phyloP scores from a whole-genome alignment of 2,329 filamentous ascomycete species.

The Lachnellula suecica region DNA sequence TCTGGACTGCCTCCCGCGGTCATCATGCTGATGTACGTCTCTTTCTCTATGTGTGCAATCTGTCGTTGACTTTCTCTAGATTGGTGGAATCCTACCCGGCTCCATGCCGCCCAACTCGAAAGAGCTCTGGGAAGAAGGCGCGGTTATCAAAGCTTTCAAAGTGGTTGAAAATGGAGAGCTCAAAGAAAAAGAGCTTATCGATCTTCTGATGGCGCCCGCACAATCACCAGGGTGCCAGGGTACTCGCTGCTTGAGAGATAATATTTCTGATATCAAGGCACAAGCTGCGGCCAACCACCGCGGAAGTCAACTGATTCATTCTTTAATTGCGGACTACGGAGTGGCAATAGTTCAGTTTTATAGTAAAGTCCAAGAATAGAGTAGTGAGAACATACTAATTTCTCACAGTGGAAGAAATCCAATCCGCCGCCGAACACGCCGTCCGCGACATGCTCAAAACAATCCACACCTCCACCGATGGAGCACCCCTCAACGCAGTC shows the following conservation, averaged over 20 bases:
- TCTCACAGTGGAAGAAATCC: conserved; percentile 65
- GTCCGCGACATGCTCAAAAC: conserved; percentile 70
- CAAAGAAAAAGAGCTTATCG: conserved; percentile 70
- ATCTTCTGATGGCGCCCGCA: conserved; percentile 70
- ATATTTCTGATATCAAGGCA: conserved; percentile 65
- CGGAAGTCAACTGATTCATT: conserved; percentile 71
- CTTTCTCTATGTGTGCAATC: neutral
- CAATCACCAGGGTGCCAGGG: conserved; percentile 72
- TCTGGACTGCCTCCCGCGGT: conserved; percentile 79
- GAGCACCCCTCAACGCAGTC: conserved; percentile 42
- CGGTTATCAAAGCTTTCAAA: conserved; percentile 61
- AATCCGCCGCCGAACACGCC: conserved; percentile 71
- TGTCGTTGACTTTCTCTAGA: conserved; percentile 33
- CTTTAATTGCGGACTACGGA: conserved; percentile 72
- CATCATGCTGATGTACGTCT: conserved; percentile 66
- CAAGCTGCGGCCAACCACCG: conserved; percentile 80
- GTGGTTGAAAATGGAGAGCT: conserved; percentile 73
- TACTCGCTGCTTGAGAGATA: conserved; percentile 63
- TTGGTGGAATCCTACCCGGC: conserved; percentile 77
- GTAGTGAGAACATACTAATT: neutral
- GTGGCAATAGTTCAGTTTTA: conserved; percentile 64
- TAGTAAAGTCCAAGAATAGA: conserved; percentile 51
- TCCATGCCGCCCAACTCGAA: conserved; percentile 77
- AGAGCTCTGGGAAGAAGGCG: conserved; percentile 62
- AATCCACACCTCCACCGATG: neutral